Evolutionary conservation across 768 basidiomycete genomes (phyloP).

Genomic region (Lactarius tabidus): DNA sequence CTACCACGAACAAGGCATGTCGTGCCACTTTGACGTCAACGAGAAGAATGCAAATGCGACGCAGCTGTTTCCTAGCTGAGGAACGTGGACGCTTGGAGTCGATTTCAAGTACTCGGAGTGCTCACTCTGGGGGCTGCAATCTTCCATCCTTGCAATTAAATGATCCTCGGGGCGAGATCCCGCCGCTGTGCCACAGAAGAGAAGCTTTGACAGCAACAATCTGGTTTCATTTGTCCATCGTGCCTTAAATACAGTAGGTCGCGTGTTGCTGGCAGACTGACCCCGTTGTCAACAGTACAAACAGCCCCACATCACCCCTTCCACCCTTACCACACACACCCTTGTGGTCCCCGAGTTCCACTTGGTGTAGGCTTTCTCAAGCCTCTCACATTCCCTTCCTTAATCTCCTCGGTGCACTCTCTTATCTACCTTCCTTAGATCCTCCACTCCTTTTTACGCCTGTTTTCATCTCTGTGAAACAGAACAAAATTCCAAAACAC

Average conservation of each 20-base stretch:
- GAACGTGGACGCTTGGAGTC: not conserved
- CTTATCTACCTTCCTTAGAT: conserved; percentile 7
- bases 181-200: not conserved
- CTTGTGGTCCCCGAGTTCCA: not conserved
- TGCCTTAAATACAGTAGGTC: not conserved
- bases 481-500: not conserved
- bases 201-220: not conserved
- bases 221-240: not conserved
- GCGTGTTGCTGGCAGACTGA: not conserved
- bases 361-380: not conserved
- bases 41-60: not conserved
- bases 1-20: too few relatives aligned
- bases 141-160: not conserved
- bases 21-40: too few relatives aligned
- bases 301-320: not conserved
- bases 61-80: too few relatives aligned
- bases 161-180: not conserved
- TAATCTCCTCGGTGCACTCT: not conserved
- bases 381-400: not conserved
- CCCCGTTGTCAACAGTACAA: not conserved
- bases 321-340: not conserved
- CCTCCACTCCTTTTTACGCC: conserved; percentile 7
- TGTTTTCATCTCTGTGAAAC: not conserved
- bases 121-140: not conserved
- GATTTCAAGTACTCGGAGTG: not conserved